Evolutionary conservation across 1,284 basidiomycete species (phyloP), one percentile per base, ranked within the genome.

Genomic region (Puccinia hordei): DNA sequence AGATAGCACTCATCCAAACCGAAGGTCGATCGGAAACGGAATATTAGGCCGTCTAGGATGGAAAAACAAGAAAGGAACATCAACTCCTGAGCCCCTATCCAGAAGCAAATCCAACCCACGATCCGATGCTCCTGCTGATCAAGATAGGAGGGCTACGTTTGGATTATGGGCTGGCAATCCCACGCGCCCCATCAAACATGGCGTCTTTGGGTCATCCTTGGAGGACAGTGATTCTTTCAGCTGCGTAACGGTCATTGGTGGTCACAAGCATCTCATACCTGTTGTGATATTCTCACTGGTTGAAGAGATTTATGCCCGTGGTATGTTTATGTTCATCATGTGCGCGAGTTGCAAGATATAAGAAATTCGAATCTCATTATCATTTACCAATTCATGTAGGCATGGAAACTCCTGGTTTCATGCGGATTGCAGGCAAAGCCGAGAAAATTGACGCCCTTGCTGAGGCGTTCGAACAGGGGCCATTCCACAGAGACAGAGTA

Each of bases 241-340:
- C 59, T 79, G 55, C 53, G 84, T 85, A 0, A 83, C 83, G 17
- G 81, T 85, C 77, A 86, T 86, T 51, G 86, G 85, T 0, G 84
- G 85, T 5, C 85, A 85, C 73, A 83, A 83, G 12, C 85, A 86
- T 81, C 84, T 85, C 49, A 81, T 86, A 0, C 86, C 86, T 4
- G 82, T 85, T 24, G 83, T 86, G 0, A 82, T 84, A 38, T 86
- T 86, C 81, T 83, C 83, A 17, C 81, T 85, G 0, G 84, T 86
- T 19, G 86, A 86, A 76, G 86, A 86, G 83, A 86, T 86, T 46
- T 86, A 86, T 77, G 83, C 84, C 12, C 81, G 85, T 65, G 86
- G 86, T 82, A 77, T 83, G 61, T 17, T 82, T 68, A 49, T 68
- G 38, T 12, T 12, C 4, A 30, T n/a, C 24, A 3, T 8, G 6